Conservation (phyloP, 768 basidiomycete species). For the Phylloporus rhodoxanthus region DNA sequence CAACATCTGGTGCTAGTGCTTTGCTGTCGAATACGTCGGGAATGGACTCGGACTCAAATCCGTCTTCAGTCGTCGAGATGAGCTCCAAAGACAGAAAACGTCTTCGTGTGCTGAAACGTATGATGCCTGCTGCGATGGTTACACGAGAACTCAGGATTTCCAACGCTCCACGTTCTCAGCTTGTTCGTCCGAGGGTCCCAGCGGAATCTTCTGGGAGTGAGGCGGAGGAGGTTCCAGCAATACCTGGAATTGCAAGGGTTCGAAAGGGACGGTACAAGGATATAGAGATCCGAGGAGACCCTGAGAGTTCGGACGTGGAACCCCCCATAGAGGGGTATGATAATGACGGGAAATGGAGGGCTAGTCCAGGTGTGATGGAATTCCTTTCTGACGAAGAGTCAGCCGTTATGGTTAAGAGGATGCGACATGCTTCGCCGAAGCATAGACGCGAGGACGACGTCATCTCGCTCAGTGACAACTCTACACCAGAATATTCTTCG, state of each 20-base stretch:
- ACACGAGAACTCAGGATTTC: conserved; percentile 25
- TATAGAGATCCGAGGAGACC: conserved; percentile 51
- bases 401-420: conserved; percentile 21
- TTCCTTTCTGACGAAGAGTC: conserved; percentile 12
- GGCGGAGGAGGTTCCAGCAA: conserved; percentile 36
- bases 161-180: conserved; percentile 8
- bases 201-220: conserved; percentile 24
- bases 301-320: conserved; percentile 51
- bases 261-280: conserved; percentile 33
- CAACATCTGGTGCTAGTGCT: conserved; percentile 16
- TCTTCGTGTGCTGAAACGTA: conserved; percentile 37
- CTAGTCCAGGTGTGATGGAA: not conserved
- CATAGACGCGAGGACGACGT: conserved; percentile 6
- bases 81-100: conserved; percentile 31
- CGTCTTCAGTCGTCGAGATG: conserved; percentile 14
- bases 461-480: conserved; percentile 22
- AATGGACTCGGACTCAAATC: conserved; percentile 17
- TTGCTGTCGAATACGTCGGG: conserved; percentile 14
- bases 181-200: conserved; percentile 7
- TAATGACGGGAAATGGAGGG: not conserved
- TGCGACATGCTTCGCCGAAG: conserved; percentile 5
- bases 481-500: conserved; percentile 4
- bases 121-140: conserved; percentile 55
- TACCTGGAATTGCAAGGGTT: conserved; percentile 48
- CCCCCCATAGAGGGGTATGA: not conserved